These are phyloP conservation scores for Cotoneaster glaucophyllus DNA, from an alignment of 306 rosid genomes.

Conservation along the genomic window DNA sequence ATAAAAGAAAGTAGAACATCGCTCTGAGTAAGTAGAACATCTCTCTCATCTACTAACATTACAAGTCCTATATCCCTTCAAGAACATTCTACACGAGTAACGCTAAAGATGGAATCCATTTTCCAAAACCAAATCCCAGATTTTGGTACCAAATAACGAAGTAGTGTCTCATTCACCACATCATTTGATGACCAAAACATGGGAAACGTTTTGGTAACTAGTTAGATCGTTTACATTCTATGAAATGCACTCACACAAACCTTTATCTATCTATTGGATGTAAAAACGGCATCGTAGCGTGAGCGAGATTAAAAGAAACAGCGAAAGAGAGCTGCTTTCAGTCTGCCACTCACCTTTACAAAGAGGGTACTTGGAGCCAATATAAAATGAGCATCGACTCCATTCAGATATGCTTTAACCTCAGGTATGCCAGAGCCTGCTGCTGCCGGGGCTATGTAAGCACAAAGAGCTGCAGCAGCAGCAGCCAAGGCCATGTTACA, in stretches of 20 bases:
- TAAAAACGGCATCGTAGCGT: neutral
- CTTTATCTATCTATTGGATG: neutral
- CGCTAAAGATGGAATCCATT: neutral
- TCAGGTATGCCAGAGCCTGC: conserved; percentile 91
- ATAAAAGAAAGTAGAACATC: too few species aligned
- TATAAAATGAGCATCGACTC: conserved; percentile 63
- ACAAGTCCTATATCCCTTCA: too few species aligned
- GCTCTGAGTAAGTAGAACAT: too few species aligned
- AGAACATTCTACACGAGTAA: neutral
- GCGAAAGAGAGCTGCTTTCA: neutral
- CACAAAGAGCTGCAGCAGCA: conserved; percentile 61
- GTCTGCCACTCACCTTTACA: conserved; percentile 54
- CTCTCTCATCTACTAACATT: too few species aligned
- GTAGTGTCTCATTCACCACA: neutral
- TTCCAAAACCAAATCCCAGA: neutral
- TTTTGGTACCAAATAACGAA: neutral
- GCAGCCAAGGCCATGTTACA: conserved; percentile 48
- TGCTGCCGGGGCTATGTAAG: conserved; percentile 70
- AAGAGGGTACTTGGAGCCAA: conserved; percentile 73
- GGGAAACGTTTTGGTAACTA: neutral
- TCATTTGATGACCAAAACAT: neutral
- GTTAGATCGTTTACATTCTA: neutral
- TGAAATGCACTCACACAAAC: neutral
- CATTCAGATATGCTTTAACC: conserved; percentile 89
- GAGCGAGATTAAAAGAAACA: neutral